Evolutionary conservation across 768 basidiomycete species (phyloP).

Genomic region (Podaxis rugospora): DNA sequence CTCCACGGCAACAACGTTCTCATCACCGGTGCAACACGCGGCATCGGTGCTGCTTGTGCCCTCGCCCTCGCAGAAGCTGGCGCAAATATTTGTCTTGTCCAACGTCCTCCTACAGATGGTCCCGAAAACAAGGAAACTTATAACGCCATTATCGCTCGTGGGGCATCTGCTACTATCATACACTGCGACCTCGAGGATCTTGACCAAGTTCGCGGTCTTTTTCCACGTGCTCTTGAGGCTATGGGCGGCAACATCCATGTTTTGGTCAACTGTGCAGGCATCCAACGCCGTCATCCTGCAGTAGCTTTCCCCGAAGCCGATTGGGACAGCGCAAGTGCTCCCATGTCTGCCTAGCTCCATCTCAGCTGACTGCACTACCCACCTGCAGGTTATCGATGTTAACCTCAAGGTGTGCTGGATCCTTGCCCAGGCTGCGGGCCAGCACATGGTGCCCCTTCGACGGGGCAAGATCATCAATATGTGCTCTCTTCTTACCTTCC

Average conservation of each 20-base stretch:
- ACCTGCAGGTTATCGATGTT: slow-evolving; percentile 66
- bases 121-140: slow-evolving; percentile 19
- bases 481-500: slow-evolving; percentile 56
- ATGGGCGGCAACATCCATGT: slow-evolving; percentile 46
- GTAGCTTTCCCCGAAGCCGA: slow-evolving; percentile 60
- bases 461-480: slow-evolving; percentile 74
- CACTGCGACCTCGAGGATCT: slow-evolving; percentile 39
- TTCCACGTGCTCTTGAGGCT: slow-evolving; percentile 34
- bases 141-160: slow-evolving; percentile 28
- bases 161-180: slow-evolving; percentile 21
- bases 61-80: slow-evolving; percentile 47
- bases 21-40: slow-evolving; percentile 78
- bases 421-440: slow-evolving; percentile 80
- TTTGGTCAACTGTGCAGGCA: slow-evolving; percentile 70
- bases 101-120: slow-evolving; percentile 23
- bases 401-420: slow-evolving; percentile 89
- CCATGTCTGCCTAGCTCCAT: background rate
- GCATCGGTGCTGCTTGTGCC: slow-evolving; percentile 49
- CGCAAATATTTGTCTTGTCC: slow-evolving; percentile 41
- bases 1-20: slow-evolving; percentile 65
- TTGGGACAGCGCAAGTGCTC: slow-evolving; percentile 56
- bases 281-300: slow-evolving; percentile 54
- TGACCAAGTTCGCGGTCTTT: slow-evolving; percentile 34
- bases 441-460: slow-evolving; percentile 77
- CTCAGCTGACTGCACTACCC: slow-evolving; percentile 1